These are phyloP conservation scores for Handroanthus guayacan DNA, from an alignment of 257 asterid genomes.

Conservation along the genomic window DNA sequence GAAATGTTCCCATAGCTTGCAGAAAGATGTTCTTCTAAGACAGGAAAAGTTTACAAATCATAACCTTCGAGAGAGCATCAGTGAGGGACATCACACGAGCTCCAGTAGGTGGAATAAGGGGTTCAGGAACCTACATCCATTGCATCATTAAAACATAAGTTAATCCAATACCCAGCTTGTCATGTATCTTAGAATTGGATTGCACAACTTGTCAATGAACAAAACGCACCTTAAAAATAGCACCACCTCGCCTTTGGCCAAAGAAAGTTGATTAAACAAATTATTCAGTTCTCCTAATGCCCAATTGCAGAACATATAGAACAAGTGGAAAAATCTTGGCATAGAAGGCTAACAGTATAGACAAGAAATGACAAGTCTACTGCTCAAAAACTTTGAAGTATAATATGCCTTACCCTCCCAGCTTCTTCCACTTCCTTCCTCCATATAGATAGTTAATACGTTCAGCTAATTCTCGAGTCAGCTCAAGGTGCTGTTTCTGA, in stretches of 20 bases:
- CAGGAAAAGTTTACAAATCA: constrained; percentile 32
- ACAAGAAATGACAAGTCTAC: constrained; percentile 20
- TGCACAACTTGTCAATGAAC: constrained; percentile 35
- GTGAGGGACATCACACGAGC: constrained; percentile 99
- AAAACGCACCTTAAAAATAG: constrained; percentile 82
- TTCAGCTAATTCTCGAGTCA: constrained; percentile 92
- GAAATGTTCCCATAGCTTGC: constrained; percentile 8
- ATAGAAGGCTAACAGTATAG: constrained; percentile 31
- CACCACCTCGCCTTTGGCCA: constrained; percentile 82
- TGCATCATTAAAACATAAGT: constrained; percentile 36
- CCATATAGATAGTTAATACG: constrained; percentile 90
- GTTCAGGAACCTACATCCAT: constrained; percentile 84
- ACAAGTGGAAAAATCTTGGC: constrained; percentile 34
- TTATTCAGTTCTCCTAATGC: constrained; percentile 40
- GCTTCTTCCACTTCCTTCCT: constrained; percentile 96
- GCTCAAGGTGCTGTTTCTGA: constrained; percentile 96
- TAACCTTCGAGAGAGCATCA: constrained; percentile 97
- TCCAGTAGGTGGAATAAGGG: constrained; percentile 95
- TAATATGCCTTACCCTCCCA: constrained; percentile 83
- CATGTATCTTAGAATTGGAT: constrained; percentile 27
- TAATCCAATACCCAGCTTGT: constrained; percentile 34
- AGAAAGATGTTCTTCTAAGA: background rate
- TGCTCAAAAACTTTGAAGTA: constrained; percentile 21
- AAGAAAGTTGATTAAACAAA: constrained; percentile 48
- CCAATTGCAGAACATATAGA: constrained; percentile 33